Conservation (phyloP, 208 protist genomes). For the Trypanosoma scelopori region DNA sequence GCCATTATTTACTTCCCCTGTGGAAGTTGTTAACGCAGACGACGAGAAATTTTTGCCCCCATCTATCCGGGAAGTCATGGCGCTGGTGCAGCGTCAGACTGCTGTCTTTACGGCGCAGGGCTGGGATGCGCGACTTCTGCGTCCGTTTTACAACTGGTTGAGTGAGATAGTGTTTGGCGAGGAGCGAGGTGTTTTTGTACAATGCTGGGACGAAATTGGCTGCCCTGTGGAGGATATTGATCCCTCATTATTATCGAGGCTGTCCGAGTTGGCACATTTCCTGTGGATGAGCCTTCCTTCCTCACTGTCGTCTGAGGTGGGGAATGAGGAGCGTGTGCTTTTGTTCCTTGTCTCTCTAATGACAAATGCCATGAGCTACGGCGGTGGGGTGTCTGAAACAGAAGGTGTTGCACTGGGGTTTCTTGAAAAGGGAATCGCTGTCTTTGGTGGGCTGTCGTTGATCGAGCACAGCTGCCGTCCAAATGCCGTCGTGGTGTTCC, state of each 20-base stretch:
- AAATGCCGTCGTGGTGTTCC: slow-evolving; percentile 24
- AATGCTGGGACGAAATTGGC: slow-evolving; percentile 15
- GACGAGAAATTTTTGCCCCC: slow-evolving; percentile 12
- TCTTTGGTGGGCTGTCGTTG: slow-evolving; percentile 24
- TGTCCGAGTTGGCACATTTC: slow-evolving; percentile 19
- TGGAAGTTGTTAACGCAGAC: background rate
- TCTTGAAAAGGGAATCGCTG: slow-evolving; percentile 7
- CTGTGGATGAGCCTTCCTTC: slow-evolving; percentile 17
- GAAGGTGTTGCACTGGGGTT: background rate
- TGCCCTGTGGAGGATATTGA: slow-evolving; percentile 21
- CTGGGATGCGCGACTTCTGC: slow-evolving; percentile 10
- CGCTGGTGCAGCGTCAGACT: background rate
- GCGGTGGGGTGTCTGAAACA: background rate
- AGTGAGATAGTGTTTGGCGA: slow-evolving; percentile 14
- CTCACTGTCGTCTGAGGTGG: slow-evolving; percentile 4
- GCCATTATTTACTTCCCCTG: slow-evolving; percentile 9
- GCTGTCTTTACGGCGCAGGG: slow-evolving; percentile 4
- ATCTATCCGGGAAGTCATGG: slow-evolving; percentile 10
- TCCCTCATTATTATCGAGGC: slow-evolving; percentile 3
- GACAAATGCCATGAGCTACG: slow-evolving; percentile 23
- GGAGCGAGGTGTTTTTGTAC: slow-evolving; percentile 6
- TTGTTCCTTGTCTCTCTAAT: slow-evolving; percentile 20
- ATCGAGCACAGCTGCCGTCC: slow-evolving; percentile 26
- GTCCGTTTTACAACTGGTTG: slow-evolving; percentile 24
- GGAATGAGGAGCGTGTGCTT: slow-evolving; percentile 11